Conservation (phyloP, 805 yeast genomes). For the Metschnikowia kofuensis region DNA sequence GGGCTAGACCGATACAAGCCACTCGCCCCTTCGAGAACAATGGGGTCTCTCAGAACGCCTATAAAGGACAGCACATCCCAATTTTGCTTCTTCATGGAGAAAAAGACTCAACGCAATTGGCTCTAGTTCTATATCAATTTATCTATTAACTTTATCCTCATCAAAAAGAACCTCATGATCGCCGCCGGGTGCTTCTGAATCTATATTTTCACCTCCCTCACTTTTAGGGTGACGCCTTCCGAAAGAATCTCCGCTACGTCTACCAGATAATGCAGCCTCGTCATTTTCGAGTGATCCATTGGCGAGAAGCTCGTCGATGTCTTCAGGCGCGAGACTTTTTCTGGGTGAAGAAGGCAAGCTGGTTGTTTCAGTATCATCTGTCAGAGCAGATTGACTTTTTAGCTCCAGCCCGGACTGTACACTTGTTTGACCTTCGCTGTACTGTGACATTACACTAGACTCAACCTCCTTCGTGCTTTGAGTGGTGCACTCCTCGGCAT, state of each 20-base stretch:
- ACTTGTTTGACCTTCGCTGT: not conserved
- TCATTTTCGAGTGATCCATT: too few relatives aligned
- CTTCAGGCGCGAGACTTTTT: too few relatives aligned
- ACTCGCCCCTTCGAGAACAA: too few relatives aligned
- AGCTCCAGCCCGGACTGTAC: not conserved
- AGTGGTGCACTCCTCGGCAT: slow-evolving; percentile 4
- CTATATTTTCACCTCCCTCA: not conserved
- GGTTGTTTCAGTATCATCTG: too few relatives aligned
- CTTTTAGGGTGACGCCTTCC: not conserved
- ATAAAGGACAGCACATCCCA: too few relatives aligned
- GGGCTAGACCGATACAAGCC: too few relatives aligned
- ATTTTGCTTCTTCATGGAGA: not conserved
- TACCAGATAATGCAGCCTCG: not conserved
- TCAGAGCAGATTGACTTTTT: too few relatives aligned
- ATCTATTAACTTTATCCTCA: not conserved
- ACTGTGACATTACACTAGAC: not conserved
- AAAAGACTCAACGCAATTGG: too few relatives aligned
- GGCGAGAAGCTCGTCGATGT: too few relatives aligned
- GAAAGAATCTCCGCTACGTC: not conserved
- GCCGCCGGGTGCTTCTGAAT: not conserved
- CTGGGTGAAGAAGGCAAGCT: too few relatives aligned
- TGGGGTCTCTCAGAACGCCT: too few relatives aligned
- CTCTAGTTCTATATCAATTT: not conserved
- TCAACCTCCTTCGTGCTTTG: not conserved
- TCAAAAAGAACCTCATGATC: not conserved